phyloP scores from a whole-genome alignment of 176 grass and related monocot species.

The Coix lacrymajobi region DNA sequence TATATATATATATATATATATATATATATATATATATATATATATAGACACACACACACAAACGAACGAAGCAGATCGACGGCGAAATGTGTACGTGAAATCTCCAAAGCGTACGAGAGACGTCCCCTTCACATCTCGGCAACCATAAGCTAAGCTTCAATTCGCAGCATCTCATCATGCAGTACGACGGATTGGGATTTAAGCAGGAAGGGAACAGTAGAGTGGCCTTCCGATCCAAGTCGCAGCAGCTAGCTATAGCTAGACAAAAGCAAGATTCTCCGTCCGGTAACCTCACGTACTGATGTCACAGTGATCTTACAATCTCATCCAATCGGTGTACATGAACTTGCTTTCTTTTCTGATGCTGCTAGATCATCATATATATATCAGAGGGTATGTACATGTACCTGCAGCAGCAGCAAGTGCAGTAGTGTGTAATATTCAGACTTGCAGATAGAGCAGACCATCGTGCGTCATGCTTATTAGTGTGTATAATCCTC shows the following conservation, averaged over 20 bases:
- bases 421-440: background rate
- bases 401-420: background rate
- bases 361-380: background rate
- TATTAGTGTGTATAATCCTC: background rate
- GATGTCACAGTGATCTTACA: conserved; percentile 16
- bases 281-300: conserved; percentile 13
- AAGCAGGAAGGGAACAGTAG: background rate
- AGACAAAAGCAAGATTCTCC: conserved; percentile 43
- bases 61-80: background rate
- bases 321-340: conserved; percentile 15
- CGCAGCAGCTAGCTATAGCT: background rate
- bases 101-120: background rate
- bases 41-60: too few relatives aligned
- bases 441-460: background rate
- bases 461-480: background rate
- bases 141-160: conserved; percentile 24
- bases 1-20: too few relatives aligned
- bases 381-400: background rate
- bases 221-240: background rate
- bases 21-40: too few relatives aligned
- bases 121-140: conserved; percentile 36
- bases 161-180: background rate
- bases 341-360: background rate
- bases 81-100: background rate
- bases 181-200: conserved; percentile 10